Evolutionary conservation across 129 eudicot species (phyloP).

Genomic region (Oenanthe sinensis): DNA sequence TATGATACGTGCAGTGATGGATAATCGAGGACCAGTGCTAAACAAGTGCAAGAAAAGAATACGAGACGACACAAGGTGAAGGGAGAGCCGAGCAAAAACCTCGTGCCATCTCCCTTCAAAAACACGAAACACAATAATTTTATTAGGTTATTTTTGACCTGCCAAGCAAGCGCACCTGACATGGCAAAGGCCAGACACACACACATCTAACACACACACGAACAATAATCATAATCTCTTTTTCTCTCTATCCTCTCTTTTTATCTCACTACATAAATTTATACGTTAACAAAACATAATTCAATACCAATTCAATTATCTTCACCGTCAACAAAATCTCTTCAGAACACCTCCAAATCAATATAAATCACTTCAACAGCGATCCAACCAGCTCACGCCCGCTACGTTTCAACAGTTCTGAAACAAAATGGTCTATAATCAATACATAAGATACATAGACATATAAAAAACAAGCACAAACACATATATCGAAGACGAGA

Average conservation of each 20-base stretch:
- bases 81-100: constrained; percentile 63
- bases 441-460: not conserved
- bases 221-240: not conserved
- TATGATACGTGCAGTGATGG: not conserved
- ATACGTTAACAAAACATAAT: not conserved
- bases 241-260: not conserved
- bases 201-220: constrained; percentile 13
- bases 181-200: constrained; percentile 74
- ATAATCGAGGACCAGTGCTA: not conserved
- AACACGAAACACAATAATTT: constrained; percentile 23
- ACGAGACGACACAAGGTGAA: constrained; percentile 28
- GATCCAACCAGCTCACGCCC: not conserved
- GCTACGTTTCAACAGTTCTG: not conserved
- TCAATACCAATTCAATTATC: not conserved
- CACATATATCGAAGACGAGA: accelerated
- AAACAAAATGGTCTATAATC: not conserved
- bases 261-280: not conserved
- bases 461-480: not conserved
- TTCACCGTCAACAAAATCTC: not conserved
- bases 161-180: constrained; percentile 98
- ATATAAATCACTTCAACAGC: not conserved
- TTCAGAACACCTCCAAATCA: not conserved
- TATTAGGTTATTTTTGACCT: constrained; percentile 49
- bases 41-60: not conserved
- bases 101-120: constrained; percentile 77